These are phyloP conservation scores for Fusarium torulosum DNA, from an alignment of 2,329 filamentous ascomycete genomes.

Conservation along the genomic window DNA sequence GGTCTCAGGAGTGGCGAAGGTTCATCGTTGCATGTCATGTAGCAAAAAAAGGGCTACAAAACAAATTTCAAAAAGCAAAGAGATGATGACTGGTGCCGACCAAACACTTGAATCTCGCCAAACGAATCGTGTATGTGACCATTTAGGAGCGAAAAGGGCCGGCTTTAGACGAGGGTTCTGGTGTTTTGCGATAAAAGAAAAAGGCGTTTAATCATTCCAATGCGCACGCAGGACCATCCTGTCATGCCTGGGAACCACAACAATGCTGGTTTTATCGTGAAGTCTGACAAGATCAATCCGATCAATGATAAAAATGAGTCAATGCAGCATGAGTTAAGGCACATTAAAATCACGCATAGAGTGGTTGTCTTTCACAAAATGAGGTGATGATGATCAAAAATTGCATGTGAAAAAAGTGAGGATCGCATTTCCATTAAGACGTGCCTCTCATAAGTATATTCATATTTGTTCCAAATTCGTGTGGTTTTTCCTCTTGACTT, in stretches of 20 bases:
- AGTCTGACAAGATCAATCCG: slow-evolving; percentile 2
- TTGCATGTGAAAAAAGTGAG: slow-evolving; percentile 23
- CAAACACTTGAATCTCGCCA: slow-evolving; percentile 34
- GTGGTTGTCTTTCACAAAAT: slow-evolving; percentile 3
- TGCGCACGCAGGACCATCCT: slow-evolving; percentile 17
- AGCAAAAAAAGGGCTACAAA: slow-evolving; percentile 63
- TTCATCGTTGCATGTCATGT: slow-evolving; percentile 72
- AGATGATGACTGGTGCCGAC: slow-evolving; percentile 50
- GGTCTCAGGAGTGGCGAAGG: slow-evolving; percentile 73
- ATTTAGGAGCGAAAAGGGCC: slow-evolving; percentile 33
- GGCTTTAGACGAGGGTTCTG: slow-evolving; percentile 43
- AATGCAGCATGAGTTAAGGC: slow-evolving; percentile 7
- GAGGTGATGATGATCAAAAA: neutral
- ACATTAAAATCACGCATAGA: neutral
- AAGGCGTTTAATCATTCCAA: slow-evolving; percentile 34
- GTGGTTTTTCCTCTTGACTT: slow-evolving; percentile 35
- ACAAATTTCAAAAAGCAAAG: slow-evolving; percentile 56
- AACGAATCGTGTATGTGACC: slow-evolving; percentile 37
- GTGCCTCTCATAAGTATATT: slow-evolving; percentile 41
- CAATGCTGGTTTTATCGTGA: slow-evolving; percentile 25
- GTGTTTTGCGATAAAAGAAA: slow-evolving; percentile 38
- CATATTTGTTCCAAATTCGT: slow-evolving; percentile 43
- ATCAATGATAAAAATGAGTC: slow-evolving; percentile 3
- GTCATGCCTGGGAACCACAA: slow-evolving; percentile 26
- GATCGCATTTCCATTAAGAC: slow-evolving; percentile 29